Percentiles rank a stretch among this genome's conserved stretches.
These are phyloP conservation scores for Melampsora larici-populina DNA, from an alignment of 1,284 basidiomycete genomes.

Conservation along the genomic window DNA sequence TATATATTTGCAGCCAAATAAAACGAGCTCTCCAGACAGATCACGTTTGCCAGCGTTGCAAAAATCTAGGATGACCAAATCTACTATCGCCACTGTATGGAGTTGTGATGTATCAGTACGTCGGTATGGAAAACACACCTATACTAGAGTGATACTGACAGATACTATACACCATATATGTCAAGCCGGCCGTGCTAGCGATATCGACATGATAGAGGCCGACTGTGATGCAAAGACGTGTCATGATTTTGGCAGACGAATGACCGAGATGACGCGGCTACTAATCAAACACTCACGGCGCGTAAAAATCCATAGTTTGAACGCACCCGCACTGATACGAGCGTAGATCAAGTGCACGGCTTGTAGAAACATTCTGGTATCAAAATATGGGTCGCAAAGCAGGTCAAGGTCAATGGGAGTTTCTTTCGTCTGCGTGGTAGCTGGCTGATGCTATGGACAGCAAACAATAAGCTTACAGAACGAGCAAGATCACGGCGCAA, in stretches of 20 bases:
- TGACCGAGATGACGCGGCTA: background rate
- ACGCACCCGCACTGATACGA: background rate
- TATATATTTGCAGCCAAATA: background rate
- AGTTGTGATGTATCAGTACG: background rate
- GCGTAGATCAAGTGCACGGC: background rate
- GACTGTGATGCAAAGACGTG: background rate
- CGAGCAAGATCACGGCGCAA: background rate
- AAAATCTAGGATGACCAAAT: background rate
- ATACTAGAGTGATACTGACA: background rate
- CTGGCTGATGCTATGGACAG: no score
- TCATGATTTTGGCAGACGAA: background rate
- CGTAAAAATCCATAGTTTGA: background rate
- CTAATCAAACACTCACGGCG: background rate
- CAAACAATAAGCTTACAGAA: background rate
- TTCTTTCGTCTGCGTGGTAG: background rate
- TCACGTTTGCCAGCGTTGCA: background rate
- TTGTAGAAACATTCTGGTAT: background rate
- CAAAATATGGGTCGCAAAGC: background rate
- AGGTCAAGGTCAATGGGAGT: background rate
- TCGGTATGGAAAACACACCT: background rate
- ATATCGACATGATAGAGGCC: background rate
- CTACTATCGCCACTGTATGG: background rate
- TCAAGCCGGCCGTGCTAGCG: background rate
- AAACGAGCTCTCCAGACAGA: background rate
- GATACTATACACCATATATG: background rate